Evolutionary conservation across 257 asterid genomes (phyloP).

Genomic region (Haberlea rhodopensis): DNA sequence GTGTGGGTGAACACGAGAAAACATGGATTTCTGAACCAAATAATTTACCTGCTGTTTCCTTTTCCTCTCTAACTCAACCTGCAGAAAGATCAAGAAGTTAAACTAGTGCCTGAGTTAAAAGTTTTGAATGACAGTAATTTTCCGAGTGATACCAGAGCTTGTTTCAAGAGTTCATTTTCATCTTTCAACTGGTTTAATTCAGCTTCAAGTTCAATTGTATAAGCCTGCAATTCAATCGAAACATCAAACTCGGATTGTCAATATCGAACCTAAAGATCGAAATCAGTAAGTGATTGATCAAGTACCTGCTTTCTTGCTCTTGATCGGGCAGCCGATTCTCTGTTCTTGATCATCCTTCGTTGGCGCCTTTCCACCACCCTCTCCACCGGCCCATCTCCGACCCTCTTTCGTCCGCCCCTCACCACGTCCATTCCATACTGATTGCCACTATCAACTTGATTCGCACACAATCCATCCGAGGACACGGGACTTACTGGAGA

Average conservation of each 20-base stretch:
- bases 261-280: not conserved
- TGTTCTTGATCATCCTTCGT: slow-evolving; percentile 75
- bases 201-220: slow-evolving; percentile 81
- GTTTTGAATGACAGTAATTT: not conserved
- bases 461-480: slow-evolving; percentile 46
- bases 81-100: slow-evolving; percentile 2
- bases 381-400: slow-evolving; percentile 62
- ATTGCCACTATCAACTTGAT: slow-evolving; percentile 37
- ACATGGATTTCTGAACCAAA: not conserved
- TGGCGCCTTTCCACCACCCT: slow-evolving; percentile 84
- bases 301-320: slow-evolving; percentile 81
- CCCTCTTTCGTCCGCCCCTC: slow-evolving; percentile 55
- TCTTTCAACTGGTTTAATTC: slow-evolving; percentile 77
- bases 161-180: slow-evolving; percentile 65
- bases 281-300: not conserved
- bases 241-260: not conserved
- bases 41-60: slow-evolving; percentile 56
- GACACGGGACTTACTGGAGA: slow-evolving; percentile 72
- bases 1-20: not conserved
- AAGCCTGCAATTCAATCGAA: slow-evolving; percentile 44
- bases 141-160: slow-evolving; percentile 44
- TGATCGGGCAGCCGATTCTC: slow-evolving; percentile 85
- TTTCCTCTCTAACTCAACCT: slow-evolving; percentile 56
- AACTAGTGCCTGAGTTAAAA: not conserved
- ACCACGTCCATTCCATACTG: slow-evolving; percentile 45